phyloP scores from a whole-genome alignment of 257 asterid species.

The Coffea eugenioides region DNA sequence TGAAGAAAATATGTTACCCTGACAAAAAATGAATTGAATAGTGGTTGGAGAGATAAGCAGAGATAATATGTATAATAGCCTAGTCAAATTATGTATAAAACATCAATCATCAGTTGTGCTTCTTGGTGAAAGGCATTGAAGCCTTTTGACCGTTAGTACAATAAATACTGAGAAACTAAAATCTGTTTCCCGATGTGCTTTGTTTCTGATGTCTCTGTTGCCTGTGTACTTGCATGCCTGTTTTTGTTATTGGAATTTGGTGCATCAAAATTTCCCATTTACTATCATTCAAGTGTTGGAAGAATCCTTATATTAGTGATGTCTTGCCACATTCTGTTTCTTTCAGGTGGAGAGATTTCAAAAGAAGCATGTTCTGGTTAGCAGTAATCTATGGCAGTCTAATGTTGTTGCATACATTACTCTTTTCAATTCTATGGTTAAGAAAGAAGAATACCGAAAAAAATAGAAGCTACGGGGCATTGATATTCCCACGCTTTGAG shows the following conservation, averaged over 20 bases:
- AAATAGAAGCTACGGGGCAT: constrained; percentile 58
- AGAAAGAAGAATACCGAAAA: constrained; percentile 43
- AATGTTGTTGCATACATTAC: constrained; percentile 49
- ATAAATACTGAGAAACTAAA: background rate
- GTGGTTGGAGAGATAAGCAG: background rate
- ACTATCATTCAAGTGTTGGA: background rate
- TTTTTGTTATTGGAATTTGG: background rate
- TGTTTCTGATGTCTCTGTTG: background rate
- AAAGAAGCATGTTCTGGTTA: constrained; percentile 86
- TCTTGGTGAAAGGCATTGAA: background rate
- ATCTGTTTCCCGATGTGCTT: background rate
- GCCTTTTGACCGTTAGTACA: background rate
- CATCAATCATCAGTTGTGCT: background rate
- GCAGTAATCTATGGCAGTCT: constrained; percentile 61
- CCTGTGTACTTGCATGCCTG: background rate
- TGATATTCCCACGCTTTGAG: constrained; percentile 72
- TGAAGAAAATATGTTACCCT: background rate
- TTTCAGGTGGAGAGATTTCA: constrained; percentile 86
- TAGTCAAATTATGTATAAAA: background rate
- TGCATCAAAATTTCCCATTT: background rate
- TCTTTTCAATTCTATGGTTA: constrained; percentile 46
- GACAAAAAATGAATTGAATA: background rate
- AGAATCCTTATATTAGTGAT: background rate
- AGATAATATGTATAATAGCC: background rate
- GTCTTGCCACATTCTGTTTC: constrained; percentile 1